Conservation (phyloP, 495 filamentous ascomycete species). For the Lepraria neglecta region DNA sequence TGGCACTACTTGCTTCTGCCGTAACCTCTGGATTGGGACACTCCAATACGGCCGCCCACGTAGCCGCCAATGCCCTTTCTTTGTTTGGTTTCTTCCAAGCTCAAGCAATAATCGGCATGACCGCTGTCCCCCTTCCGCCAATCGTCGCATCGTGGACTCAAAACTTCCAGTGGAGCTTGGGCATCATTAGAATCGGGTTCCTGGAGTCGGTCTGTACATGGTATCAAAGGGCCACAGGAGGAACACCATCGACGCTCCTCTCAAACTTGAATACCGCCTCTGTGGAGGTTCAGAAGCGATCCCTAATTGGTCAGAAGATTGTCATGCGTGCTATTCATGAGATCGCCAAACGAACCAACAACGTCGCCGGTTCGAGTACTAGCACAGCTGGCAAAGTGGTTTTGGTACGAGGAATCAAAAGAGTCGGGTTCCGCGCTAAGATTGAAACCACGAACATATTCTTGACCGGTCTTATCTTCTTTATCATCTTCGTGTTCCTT, state of each 20-base stretch:
- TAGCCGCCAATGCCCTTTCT: conserved; percentile 86
- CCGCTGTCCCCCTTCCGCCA: conserved; percentile 75
- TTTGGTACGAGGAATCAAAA: conserved; percentile 77
- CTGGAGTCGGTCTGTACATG: conserved; percentile 85
- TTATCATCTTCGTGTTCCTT: conserved; percentile 70
- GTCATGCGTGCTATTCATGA: conserved; percentile 43
- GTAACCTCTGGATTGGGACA: conserved; percentile 77
- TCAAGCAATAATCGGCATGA: conserved; percentile 92
- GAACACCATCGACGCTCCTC: conserved; percentile 74
- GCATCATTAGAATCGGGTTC: conserved; percentile 83
- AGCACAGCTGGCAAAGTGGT: conserved; percentile 51
- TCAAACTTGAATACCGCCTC: conserved; percentile 68
- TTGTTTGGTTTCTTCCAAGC: conserved; percentile 94
- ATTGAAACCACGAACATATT: conserved; percentile 95
- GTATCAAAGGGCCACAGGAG: conserved; percentile 94
- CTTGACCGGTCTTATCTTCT: conserved; percentile 85
- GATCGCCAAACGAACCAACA: conserved; percentile 46
- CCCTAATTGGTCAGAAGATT: conserved; percentile 34
- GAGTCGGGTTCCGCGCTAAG: conserved; percentile 76
- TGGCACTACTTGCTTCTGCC: conserved; percentile 77
- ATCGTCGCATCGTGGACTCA: conserved; percentile 93
- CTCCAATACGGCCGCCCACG: conserved; percentile 94
- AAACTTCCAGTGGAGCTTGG: conserved; percentile 98
- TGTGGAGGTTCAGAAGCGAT: conserved; percentile 77
- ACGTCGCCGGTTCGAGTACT: conserved; percentile 31